Base-by-base conservation (phyloP, 2,329 filamentous ascomycete genomes). In the Penicillium corylophilum region DNA sequence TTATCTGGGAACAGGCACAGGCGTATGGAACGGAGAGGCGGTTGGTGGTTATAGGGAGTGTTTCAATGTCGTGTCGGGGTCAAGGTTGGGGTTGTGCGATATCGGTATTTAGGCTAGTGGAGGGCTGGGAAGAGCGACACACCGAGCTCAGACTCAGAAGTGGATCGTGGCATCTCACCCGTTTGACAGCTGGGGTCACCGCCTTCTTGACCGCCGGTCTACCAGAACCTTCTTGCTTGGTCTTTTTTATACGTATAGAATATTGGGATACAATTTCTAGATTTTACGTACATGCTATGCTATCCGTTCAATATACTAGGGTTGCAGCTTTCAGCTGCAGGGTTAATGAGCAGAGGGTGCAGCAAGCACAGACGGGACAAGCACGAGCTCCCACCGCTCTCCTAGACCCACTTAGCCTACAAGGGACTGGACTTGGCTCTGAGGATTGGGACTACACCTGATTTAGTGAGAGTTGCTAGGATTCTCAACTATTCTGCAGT, bases 81-180 rank as follows among this genome's bases (percentile, higher is more conserved):
- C 12, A 10, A 10, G 9, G 26, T 28, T 28, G 26, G 5, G 9
- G n/a, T 36, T 26, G 41, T 20, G 31, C 26, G 29, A 42, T 33
- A 36, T 46, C 18, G 39, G 39, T 42, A 29, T 9, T n/a, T 16
- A 41, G 44, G 38, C 41, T 31, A 50, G 33, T 44, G 23, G 18
- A 9, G 22, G 35, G 22, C 40, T 35, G 20, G 33, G 40, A 44
- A 36, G 46, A 51, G 43, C 39, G 28, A 46, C 28, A 46, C 18
- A 39, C 31, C 22, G 36, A 47, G 45, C 46, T 51, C 23, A 13
- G 26, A 39, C 39, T 51, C n/a, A n/a, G 26, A 41, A 58, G 59
- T 61, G 59, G 60, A 59, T 41, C 53, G 53, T 63, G 60, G 55
- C 60, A 62, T 59, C 54, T 56, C 51, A 46, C 44, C 51, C n/a